phyloP scores from a whole-genome alignment of 805 yeast genomes.

The Tetrapisispora nanseiensis region DNA sequence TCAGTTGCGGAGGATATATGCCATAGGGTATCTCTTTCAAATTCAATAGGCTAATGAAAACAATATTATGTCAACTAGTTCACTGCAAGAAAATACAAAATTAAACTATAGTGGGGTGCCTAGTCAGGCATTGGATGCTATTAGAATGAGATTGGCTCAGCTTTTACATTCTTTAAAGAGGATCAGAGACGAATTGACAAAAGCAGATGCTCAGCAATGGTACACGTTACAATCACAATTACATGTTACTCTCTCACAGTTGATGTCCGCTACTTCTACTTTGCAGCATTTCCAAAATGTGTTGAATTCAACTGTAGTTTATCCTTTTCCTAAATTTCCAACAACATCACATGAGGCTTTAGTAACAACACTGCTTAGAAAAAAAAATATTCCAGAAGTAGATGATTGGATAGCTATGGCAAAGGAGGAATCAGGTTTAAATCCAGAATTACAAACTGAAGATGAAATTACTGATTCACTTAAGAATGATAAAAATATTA shows the following conservation, averaged over 20 bases:
- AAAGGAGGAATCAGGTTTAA: slow-evolving; percentile 26
- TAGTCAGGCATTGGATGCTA: slow-evolving; percentile 49
- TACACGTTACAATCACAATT: slow-evolving; percentile 70
- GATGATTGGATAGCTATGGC: slow-evolving; percentile 67
- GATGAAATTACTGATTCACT: slow-evolving; percentile 20
- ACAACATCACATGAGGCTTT: slow-evolving; percentile 75
- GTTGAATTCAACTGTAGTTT: slow-evolving; percentile 61
- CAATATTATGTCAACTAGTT: background rate
- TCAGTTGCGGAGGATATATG: too few species aligned
- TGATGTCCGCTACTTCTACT: slow-evolving; percentile 64
- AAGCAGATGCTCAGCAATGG: slow-evolving; percentile 40
- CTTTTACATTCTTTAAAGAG: slow-evolving; percentile 49
- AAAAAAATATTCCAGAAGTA: slow-evolving; percentile 84
- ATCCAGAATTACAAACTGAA: slow-evolving; percentile 17
- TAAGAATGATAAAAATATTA: slow-evolving; percentile 49
- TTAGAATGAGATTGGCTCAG: slow-evolving; percentile 53
- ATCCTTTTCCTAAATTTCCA: slow-evolving; percentile 79
- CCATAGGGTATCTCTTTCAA: too few species aligned
- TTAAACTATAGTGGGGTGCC: slow-evolving; percentile 42
- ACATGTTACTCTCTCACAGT: slow-evolving; percentile 72
- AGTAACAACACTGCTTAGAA: slow-evolving; percentile 73
- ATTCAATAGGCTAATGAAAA: background rate
- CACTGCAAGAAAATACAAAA: slow-evolving; percentile 12
- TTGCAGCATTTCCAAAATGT: slow-evolving; percentile 51
- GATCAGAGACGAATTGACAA: slow-evolving; percentile 44